Base-by-base conservation (phyloP, 1,284 basidiomycete genomes). In the Chiua sp. region DNA sequence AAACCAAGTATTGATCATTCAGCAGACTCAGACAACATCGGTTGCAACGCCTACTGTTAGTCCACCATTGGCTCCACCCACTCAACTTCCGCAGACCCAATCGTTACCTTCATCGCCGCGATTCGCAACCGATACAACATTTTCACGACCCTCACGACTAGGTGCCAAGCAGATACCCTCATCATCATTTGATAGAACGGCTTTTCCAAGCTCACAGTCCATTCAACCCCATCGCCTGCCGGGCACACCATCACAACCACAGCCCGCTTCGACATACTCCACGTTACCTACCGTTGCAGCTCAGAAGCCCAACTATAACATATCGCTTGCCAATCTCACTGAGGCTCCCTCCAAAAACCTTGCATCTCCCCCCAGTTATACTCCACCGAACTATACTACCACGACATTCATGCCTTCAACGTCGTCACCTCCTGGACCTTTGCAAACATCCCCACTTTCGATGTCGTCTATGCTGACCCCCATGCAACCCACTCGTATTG, bases 381-480 rank as follows among this genome's bases (percentile, higher is more conserved):
- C 50, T 35, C 32, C 63, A 56, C 63, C 66, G 20, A 67, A 47
- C 53, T 64, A 62, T 64, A 51, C 53, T 65, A 57, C 64, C 49
- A 70, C 59, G 46, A 64, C 51, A 46, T 57, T 63, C 26, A 63
- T 70, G 33, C 57, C 74, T 16, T 28, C 71, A 0, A 66, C 73
- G 57, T 67, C 76, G 15, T 69, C 80, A 10, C 70, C 78, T 35
- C 37, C 18, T 39, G 37, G 18, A 18, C 78, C 81, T 18, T 55
- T 73, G 47, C 75, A 77, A 55, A 69, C 77, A 1, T 69, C 77
- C 3, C 73, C 77, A 26, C 77, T 79, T 39, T 72, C 74, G 15
- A 85, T 87, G 80, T 76, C 80, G 30, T 77, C 77, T 55, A 70
- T 90, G 53, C 74, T 91, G 20, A 77, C 82, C 15, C 89, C 88